Conservation (phyloP, 2,329 filamentous ascomycete genomes). For the Dendrostoma leiphaemia region DNA sequence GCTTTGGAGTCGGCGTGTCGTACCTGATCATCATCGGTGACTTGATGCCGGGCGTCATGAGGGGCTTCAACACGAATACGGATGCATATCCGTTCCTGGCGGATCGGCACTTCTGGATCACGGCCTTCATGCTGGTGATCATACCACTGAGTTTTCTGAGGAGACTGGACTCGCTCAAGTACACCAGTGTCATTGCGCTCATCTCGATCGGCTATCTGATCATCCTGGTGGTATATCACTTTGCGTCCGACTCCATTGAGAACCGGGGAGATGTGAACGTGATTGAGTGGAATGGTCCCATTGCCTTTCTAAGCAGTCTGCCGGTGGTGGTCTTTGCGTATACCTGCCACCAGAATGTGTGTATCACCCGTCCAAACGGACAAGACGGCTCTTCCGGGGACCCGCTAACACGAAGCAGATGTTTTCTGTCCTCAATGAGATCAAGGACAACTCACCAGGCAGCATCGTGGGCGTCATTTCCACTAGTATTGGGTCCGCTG, state of each 20-base stretch:
- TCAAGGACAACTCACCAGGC: slow-evolving; percentile 75
- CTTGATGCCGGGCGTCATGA: slow-evolving; percentile 90
- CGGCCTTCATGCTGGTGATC: slow-evolving; percentile 93
- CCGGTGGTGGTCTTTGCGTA: slow-evolving; percentile 99
- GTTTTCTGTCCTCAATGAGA: slow-evolving; percentile 98
- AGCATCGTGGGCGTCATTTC: slow-evolving; percentile 77
- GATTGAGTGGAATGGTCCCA: slow-evolving; percentile 74
- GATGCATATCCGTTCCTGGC: slow-evolving; percentile 71
- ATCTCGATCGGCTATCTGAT: slow-evolving; percentile 94
- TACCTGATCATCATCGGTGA: slow-evolving; percentile 99
- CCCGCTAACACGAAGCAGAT: slow-evolving; percentile 58
- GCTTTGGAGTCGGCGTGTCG: slow-evolving; percentile 94
- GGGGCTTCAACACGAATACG: slow-evolving; percentile 69
- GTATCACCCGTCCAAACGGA: slow-evolving; percentile 24
- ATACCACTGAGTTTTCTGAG: slow-evolving; percentile 93
- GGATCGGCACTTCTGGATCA: slow-evolving; percentile 96
- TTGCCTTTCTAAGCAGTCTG: slow-evolving; percentile 78
- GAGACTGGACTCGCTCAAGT: slow-evolving; percentile 91
- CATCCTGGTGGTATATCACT: slow-evolving; percentile 90
- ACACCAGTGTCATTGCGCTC: slow-evolving; percentile 88
- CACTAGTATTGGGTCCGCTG: slow-evolving; percentile 85
- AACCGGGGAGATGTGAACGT: slow-evolving; percentile 72
- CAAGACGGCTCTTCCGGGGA: not conserved
- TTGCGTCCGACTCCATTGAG: slow-evolving; percentile 72
- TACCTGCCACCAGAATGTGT: slow-evolving; percentile 95